These are phyloP conservation scores for Chrysanthemum makinoi DNA, from an alignment of 129 eudicot species.

Conservation along the genomic window DNA sequence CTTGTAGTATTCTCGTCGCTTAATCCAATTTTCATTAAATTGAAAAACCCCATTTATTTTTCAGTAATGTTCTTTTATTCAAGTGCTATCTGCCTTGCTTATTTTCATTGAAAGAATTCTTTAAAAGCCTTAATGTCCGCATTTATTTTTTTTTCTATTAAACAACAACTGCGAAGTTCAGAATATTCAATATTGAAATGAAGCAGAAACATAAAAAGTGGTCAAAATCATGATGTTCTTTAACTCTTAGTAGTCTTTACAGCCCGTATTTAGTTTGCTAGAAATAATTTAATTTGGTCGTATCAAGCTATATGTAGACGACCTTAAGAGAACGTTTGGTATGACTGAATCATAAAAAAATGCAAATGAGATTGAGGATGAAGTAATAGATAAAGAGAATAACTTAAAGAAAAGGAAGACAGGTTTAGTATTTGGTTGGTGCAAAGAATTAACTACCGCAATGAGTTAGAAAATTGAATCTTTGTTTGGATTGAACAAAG, in stretches of 20 bases:
- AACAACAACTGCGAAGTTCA: background rate
- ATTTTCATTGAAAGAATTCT: background rate
- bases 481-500: no score
- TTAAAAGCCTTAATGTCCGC: background rate
- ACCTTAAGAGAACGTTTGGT: no score
- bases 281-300: background rate
- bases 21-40: no score
- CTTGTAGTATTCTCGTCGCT: no score
- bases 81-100: no score
- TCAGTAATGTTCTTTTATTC: no score
- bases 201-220: background rate
- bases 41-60: no score
- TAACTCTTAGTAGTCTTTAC: background rate
- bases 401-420: no score
- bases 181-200: background rate
- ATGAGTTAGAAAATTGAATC: no score
- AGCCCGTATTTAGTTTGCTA: background rate
- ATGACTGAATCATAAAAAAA: no score
- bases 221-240: slow-evolving; percentile 2
- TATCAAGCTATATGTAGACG: background rate
- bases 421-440: no score
- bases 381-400: background rate
- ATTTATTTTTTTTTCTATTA: slow-evolving; percentile 1
- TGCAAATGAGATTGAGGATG: background rate
- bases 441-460: no score